Percentiles rank a stretch among this genome's conserved stretches.
phyloP scores from a whole-genome alignment of 345 rosid species.

The Boechera retrofracta region DNA sequence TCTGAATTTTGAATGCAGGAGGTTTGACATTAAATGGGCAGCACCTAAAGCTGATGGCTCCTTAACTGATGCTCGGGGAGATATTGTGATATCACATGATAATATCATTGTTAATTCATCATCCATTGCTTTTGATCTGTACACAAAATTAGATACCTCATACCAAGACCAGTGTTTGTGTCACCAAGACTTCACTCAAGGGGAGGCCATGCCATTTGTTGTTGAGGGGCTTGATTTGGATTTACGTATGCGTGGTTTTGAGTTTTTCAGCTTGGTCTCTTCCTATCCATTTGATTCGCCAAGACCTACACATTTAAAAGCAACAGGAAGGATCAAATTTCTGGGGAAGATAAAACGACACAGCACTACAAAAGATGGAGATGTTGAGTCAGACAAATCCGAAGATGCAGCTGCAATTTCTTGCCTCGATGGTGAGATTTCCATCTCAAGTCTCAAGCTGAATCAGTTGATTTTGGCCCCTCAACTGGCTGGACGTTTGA shows the following conservation, averaged over 20 bases:
- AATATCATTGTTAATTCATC: conserved; percentile 79
- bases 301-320: conserved; percentile 89
- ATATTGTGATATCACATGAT: conserved; percentile 89
- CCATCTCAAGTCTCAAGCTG: conserved; percentile 84
- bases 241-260: conserved; percentile 95
- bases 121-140: conserved; percentile 85
- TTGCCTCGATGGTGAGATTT: conserved; percentile 82
- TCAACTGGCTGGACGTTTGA: conserved; percentile 79
- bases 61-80: conserved; percentile 96
- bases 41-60: conserved; percentile 99
- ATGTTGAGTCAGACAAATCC: conserved; percentile 41
- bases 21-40: conserved; percentile 94
- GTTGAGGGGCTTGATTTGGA: conserved; percentile 95
- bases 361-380: conserved; percentile 42
- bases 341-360: conserved; percentile 72
- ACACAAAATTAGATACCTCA: conserved; percentile 74
- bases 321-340: conserved; percentile 91
- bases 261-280: conserved; percentile 84
- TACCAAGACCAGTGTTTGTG: conserved; percentile 68
- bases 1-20: conserved; percentile 58
- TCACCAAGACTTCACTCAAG: conserved; percentile 49
- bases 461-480: conserved; percentile 96
- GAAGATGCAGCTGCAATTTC: conserved; percentile 43
- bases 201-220: conserved; percentile 60
- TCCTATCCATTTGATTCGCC: conserved; percentile 95